A percentile compares a stretch with the other conserved stretches of the same genome.
phyloP scores from a whole-genome alignment of 805 yeast genomes.

The Cyberlindnera maclurae region DNA sequence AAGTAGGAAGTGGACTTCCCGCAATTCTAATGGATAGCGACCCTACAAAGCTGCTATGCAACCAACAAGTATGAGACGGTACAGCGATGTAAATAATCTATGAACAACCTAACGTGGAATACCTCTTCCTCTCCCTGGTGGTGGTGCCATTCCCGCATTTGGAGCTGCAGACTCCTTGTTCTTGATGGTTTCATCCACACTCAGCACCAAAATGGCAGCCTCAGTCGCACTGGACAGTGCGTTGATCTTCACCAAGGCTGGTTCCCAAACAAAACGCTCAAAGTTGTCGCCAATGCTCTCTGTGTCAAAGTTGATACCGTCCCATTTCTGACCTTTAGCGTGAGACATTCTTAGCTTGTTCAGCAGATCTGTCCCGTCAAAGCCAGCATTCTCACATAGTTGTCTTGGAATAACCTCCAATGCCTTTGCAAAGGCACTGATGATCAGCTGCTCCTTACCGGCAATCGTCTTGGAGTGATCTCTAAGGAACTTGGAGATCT shows the following conservation, averaged over 20 bases:
- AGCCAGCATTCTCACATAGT: slow-evolving; percentile 97
- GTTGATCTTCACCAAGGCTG: slow-evolving; percentile 86
- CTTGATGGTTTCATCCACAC: slow-evolving; percentile 92
- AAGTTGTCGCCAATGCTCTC: slow-evolving; percentile 81
- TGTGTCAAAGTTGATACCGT: slow-evolving; percentile 84
- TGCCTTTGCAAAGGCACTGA: slow-evolving; percentile 90
- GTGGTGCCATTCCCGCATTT: slow-evolving; percentile 41
- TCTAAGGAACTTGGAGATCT: slow-evolving; percentile 78
- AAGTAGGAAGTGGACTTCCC: no score
- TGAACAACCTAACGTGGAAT: slow-evolving; percentile 35
- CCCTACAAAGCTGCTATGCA: no score
- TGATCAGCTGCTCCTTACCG: slow-evolving; percentile 92
- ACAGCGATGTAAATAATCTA: not conserved
- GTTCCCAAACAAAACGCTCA: slow-evolving; percentile 93
- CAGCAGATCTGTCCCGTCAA: slow-evolving; percentile 92
- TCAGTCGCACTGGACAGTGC: slow-evolving; percentile 96
- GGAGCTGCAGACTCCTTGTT: slow-evolving; percentile 58
- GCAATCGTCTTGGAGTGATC: slow-evolving; percentile 83
- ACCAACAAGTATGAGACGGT: no score
- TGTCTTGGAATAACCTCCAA: slow-evolving; percentile 96
- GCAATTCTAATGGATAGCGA: no score
- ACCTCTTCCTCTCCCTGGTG: slow-evolving; percentile 65
- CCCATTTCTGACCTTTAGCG: slow-evolving; percentile 88
- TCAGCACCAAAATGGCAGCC: slow-evolving; percentile 85
- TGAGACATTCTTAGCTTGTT: slow-evolving; percentile 90